Percentiles rank a stretch among this genome's conserved stretches.
Evolutionary conservation across 2,329 filamentous ascomycete genomes (phyloP).

Genomic region (Penicillium digitatum): DNA sequence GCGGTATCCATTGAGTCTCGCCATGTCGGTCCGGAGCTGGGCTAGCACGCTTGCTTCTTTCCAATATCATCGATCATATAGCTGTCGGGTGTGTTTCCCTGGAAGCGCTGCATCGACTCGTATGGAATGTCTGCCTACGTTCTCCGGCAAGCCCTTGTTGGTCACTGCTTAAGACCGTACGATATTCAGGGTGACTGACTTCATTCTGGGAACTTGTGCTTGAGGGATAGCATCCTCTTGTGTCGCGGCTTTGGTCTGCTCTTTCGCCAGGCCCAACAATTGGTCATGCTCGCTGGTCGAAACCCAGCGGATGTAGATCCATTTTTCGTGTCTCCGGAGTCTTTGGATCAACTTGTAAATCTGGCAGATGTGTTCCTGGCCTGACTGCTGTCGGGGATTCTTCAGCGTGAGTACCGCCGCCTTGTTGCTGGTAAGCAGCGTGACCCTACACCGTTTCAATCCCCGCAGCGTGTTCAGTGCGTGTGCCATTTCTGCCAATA

Average conservation of each 20-base stretch:
- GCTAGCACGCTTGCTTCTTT: slow-evolving; percentile 31
- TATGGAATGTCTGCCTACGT: slow-evolving; percentile 24
- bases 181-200: slow-evolving; percentile 25
- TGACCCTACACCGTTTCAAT: too few species aligned
- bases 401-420: too few species aligned
- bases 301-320: too few species aligned
- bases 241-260: slow-evolving; percentile 19
- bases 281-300: too few species aligned
- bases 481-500: too few species aligned
- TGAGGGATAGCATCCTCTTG: slow-evolving; percentile 17
- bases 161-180: slow-evolving; percentile 18
- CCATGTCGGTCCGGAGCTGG: slow-evolving; percentile 30
- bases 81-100: slow-evolving; percentile 27
- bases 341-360: too few species aligned
- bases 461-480: too few species aligned
- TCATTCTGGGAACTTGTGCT: slow-evolving; percentile 18
- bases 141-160: slow-evolving; percentile 18
- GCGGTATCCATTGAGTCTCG: slow-evolving; percentile 25
- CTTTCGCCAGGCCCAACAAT: background rate
- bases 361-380: too few species aligned
- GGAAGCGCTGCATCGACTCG: slow-evolving; percentile 2
- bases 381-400: too few species aligned
- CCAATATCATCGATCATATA: slow-evolving; percentile 24
- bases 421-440: too few species aligned
- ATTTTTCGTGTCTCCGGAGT: too few species aligned